Evolutionary conservation across 192 early-diverging fungal species (phyloP), one percentile per base, ranked within the genome.

Genomic region (Glomus cerebriforme): DNA sequence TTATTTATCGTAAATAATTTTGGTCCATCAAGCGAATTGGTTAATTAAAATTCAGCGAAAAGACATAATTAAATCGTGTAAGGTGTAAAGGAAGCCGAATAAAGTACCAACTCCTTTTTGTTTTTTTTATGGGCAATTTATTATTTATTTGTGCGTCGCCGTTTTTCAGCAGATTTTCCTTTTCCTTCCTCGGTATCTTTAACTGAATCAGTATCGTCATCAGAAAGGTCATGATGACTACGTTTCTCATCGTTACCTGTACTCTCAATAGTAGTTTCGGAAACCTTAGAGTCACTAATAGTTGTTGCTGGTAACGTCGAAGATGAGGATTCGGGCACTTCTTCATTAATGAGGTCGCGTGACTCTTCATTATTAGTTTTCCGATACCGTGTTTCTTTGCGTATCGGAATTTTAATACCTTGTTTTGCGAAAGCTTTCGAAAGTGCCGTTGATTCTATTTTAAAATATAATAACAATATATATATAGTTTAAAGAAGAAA

Each of bases 371-470:
- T 62, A 75, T 37, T 59, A 1, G 32, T 6, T 60, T 62, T 75
- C 12, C 73, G 24, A 62, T 75, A 75, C 39, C 82, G 49, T 13
- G 77, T 79, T 59, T 87, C 85, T 73, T 92, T 93, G 37, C 93
- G 86, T 74, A 93, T 93, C 15, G 91, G 88, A 73, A 94, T 93
- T 80, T 94, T 94, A 79, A 93, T 94, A 29, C 92, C 92, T 83
- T 94, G 92, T 35, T 82, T 82, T 32, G 91, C 91, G 86, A 94
- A 92, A 54, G 87, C 87, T 81, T 90, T 92, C 24, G 92, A 94
- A 0, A 94, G 85, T 67, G 86, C 84, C 0, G 92, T 94, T 12
- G 92, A 94, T 80, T 92, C 92, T 87, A 81, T 62, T 73, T 13
- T 43, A 43, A 43, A 43, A 43, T 43, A 43, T 12, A 8, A 43